phyloP scores from a whole-genome alignment of 1,284 basidiomycete genomes.

The Puccinia brachypodii region DNA sequence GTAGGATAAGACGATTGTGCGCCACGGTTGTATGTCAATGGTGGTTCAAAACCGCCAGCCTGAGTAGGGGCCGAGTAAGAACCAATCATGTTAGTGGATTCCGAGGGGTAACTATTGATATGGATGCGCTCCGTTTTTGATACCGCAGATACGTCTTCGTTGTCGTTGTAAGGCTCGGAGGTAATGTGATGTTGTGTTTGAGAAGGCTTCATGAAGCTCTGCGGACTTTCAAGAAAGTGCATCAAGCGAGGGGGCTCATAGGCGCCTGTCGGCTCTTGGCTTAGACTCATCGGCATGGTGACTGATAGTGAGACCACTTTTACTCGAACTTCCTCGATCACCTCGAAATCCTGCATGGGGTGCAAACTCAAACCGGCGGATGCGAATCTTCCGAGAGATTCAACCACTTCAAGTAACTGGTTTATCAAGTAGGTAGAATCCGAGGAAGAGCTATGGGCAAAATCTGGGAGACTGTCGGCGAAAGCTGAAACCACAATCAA shows the following conservation, averaged over 20 bases:
- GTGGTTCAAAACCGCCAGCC: background rate
- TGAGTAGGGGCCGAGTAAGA: background rate
- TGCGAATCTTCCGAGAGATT: slow-evolving; percentile 30
- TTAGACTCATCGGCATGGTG: background rate
- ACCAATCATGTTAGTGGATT: background rate
- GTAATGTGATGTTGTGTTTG: background rate
- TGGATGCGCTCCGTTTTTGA: background rate
- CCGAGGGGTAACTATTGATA: slow-evolving; percentile 2
- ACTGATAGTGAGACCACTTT: slow-evolving; percentile 9
- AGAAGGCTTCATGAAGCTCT: background rate
- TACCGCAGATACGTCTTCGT: background rate
- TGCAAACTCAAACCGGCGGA: slow-evolving; percentile 27
- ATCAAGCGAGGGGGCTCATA: background rate
- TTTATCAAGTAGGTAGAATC: background rate
- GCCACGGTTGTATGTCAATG: background rate
- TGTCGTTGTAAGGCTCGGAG: background rate
- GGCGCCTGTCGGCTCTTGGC: background rate
- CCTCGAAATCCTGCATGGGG: slow-evolving; percentile 10
- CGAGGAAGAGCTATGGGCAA: background rate
- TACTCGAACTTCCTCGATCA: slow-evolving; percentile 5
- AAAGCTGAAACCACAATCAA: slow-evolving; percentile 4
- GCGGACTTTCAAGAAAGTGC: background rate
- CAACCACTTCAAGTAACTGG: slow-evolving; percentile 7
- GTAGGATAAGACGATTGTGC: background rate
- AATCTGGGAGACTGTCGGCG: background rate